Percentiles rank a stretch among this genome's conserved stretches.
These are phyloP conservation scores for Francoa sonchifolia DNA, from an alignment of 441 rosid genomes.

Conservation along the genomic window DNA sequence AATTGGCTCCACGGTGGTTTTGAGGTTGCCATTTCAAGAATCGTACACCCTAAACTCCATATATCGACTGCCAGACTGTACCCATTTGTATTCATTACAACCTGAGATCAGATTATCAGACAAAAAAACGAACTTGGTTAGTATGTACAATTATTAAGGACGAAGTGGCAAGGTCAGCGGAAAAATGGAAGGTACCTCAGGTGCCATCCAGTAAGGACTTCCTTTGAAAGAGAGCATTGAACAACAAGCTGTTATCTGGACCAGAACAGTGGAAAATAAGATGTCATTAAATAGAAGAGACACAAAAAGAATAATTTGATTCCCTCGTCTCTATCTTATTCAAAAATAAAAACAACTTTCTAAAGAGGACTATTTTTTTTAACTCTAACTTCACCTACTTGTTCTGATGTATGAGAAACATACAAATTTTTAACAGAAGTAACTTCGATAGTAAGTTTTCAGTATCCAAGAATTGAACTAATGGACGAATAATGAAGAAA, in stretches of 20 bases:
- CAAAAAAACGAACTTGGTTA: slow-evolving; percentile 1
- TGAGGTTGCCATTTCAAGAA: slow-evolving; percentile 90
- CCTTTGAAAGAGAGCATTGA: slow-evolving; percentile 97
- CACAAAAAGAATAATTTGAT: not conserved
- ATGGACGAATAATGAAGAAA: slow-evolving; percentile 5
- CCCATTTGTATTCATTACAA: slow-evolving; percentile 83
- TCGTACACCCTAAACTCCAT: slow-evolving; percentile 96
- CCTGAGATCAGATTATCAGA: slow-evolving; percentile 28
- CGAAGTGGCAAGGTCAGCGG: not conserved
- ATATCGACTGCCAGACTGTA: slow-evolving; percentile 77
- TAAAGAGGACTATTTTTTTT: no score
- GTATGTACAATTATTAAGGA: not conserved
- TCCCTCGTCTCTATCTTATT: no score
- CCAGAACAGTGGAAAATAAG: slow-evolving; percentile 14
- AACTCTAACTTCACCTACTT: no score
- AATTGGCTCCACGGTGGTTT: slow-evolving; percentile 91
- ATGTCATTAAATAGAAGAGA: slow-evolving; percentile 1
- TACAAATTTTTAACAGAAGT: no score
- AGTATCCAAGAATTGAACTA: slow-evolving; percentile 3
- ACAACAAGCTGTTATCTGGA: slow-evolving; percentile 53
- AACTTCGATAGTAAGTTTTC: no score
- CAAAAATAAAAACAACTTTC: no score
- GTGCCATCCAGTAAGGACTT: slow-evolving; percentile 99
- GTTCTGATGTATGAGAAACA: no score
- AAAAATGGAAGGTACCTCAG: slow-evolving; percentile 78